A percentile compares a stretch with the other conserved stretches of the same genome.
Conservation (phyloP, 495 filamentous ascomycete genomes). For the Aspergillus wentii region DNA sequence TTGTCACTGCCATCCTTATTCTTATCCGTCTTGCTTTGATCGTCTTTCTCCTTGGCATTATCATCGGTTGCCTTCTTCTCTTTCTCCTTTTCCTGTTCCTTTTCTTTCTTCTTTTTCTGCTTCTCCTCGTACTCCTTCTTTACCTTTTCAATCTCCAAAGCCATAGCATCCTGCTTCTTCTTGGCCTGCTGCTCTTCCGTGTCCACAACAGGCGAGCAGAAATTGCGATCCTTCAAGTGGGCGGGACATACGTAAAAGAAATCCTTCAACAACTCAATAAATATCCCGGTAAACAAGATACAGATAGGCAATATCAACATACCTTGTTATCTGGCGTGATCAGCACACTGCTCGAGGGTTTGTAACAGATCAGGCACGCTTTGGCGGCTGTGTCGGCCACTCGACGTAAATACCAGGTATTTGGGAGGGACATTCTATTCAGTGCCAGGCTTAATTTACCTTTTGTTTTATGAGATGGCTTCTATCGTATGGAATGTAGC, state of each 20-base stretch:
- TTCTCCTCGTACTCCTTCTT: slow-evolving; percentile 51
- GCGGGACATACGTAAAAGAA: slow-evolving; percentile 87
- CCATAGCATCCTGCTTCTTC: slow-evolving; percentile 60
- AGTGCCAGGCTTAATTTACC: too few species aligned
- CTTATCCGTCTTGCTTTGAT: slow-evolving; percentile 30
- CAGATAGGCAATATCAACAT: slow-evolving; percentile 11
- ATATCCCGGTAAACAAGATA: neutral
- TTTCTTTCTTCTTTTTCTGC: slow-evolving; percentile 35
- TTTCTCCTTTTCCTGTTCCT: slow-evolving; percentile 38
- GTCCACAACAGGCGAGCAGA: slow-evolving; percentile 76
- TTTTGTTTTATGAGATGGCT: too few species aligned
- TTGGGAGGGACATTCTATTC: slow-evolving; percentile 70
- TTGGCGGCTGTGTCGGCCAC: slow-evolving; percentile 81
- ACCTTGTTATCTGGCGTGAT: slow-evolving; percentile 91
- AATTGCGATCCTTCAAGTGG: slow-evolving; percentile 80
- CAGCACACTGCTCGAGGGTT: slow-evolving; percentile 78
- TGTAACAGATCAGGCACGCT: slow-evolving; percentile 87
- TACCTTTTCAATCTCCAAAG: slow-evolving; percentile 69
- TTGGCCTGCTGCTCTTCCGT: slow-evolving; percentile 66
- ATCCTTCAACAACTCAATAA: slow-evolving; percentile 50
- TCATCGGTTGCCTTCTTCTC: slow-evolving; percentile 44
- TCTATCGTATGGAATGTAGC: too few species aligned
- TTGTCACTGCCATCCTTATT: slow-evolving; percentile 34
- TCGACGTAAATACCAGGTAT: slow-evolving; percentile 80
- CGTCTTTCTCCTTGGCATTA: slow-evolving; percentile 34